A percentile compares a stretch with the other conserved stretches of the same genome.
These are phyloP conservation scores for Acacia confusa DNA, from an alignment of 306 rosid species.

Conservation along the genomic window DNA sequence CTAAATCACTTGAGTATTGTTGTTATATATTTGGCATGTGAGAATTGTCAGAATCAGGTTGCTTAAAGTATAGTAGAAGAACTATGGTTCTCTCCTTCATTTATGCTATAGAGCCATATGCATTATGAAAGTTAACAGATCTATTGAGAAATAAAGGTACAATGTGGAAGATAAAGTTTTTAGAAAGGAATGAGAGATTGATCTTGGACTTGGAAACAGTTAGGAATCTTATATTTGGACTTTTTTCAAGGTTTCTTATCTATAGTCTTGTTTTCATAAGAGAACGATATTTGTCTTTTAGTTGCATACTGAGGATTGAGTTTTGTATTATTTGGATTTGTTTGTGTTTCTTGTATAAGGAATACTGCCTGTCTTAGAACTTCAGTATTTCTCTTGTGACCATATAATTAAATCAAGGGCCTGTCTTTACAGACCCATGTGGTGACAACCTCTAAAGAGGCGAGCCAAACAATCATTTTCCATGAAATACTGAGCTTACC, in stretches of 20 bases:
- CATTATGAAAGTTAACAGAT: background rate
- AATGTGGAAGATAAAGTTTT: background rate
- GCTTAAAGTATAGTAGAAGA: background rate
- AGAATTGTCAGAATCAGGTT: conserved; percentile 8
- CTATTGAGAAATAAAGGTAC: background rate
- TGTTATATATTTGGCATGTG: background rate
- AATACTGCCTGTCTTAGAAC: background rate
- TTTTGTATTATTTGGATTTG: background rate
- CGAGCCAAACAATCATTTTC: background rate
- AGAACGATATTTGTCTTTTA: background rate
- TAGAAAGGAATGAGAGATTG: background rate
- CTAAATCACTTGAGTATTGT: conserved; percentile 13
- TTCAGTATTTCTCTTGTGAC: background rate
- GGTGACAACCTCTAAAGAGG: background rate
- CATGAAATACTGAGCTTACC: background rate
- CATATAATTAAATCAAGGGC: background rate
- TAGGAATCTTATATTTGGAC: background rate
- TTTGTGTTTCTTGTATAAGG: background rate
- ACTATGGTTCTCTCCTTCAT: background rate
- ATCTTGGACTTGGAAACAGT: background rate
- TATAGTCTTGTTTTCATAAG: background rate
- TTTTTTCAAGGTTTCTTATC: background rate
- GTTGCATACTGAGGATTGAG: background rate
- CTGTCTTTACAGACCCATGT: background rate
- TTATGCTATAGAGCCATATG: background rate